phyloP scores from a whole-genome alignment of 139 green algal species.

The Micromonas commoda region DNA sequence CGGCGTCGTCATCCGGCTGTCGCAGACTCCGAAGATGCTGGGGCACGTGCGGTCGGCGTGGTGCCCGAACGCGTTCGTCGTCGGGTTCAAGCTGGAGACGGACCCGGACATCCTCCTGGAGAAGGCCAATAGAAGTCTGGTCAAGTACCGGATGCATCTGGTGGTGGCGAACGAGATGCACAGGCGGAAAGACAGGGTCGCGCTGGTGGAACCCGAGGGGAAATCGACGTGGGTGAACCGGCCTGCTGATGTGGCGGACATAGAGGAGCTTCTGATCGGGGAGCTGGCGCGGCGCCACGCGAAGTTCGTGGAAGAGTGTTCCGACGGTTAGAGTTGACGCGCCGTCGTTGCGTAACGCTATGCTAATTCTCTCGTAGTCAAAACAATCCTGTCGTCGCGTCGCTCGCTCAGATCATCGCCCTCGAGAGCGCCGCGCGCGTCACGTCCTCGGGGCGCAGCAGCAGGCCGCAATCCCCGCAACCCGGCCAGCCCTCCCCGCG shows the following conservation, averaged over 20 bases:
- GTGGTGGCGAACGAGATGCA: conserved; percentile 93
- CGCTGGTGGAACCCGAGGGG: conserved; percentile 43
- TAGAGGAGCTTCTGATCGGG: neutral
- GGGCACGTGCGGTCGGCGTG: conserved; percentile 64
- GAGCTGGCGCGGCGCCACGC: conserved; percentile 2
- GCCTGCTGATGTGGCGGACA: neutral
- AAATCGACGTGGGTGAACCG: neutral
- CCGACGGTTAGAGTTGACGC: too few relatives aligned
- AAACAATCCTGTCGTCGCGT: too few relatives aligned
- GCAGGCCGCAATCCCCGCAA: too few relatives aligned
- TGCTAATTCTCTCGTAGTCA: too few relatives aligned
- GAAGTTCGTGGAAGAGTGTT: too few relatives aligned
- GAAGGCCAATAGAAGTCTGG: conserved; percentile 54
- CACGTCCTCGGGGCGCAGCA: too few relatives aligned
- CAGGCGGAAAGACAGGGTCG: conserved; percentile 72
- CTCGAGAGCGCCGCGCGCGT: too few relatives aligned
- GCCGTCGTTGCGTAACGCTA: too few relatives aligned
- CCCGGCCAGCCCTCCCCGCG: too few relatives aligned
- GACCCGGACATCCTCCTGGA: conserved; percentile 62
- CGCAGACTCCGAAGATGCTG: conserved; percentile 88
- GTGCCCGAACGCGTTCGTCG: conserved; percentile 71
- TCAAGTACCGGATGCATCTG: conserved; percentile 71
- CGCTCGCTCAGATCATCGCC: too few relatives aligned
- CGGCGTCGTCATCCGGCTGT: conserved; percentile 38
- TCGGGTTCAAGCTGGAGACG: conserved; percentile 99